phyloP scores from a whole-genome alignment of 2,329 filamentous ascomycete species.

The Paecilomyces fulvus region DNA sequence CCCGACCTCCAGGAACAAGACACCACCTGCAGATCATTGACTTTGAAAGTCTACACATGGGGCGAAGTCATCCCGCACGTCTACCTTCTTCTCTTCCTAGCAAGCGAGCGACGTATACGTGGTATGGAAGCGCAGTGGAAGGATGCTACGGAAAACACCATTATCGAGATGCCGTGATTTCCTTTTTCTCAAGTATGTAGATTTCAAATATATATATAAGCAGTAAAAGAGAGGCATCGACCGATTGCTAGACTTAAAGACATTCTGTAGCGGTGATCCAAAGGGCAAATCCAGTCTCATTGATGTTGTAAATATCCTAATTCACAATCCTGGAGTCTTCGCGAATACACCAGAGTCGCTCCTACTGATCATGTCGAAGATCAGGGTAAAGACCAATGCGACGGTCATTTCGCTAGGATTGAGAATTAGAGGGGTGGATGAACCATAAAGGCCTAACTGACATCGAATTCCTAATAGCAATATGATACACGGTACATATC shows the following conservation, averaged over 20 bases:
- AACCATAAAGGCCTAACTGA: neutral
- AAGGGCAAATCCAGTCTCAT: too few species aligned
- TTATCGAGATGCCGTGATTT: conserved; percentile 43
- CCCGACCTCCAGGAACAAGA: too few species aligned
- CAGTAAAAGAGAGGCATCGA: too few species aligned
- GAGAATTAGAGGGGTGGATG: neutral
- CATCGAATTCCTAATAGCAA: neutral
- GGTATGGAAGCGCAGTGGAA: conserved; percentile 56
- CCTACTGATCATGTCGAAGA: too few species aligned
- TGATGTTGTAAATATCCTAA: too few species aligned
- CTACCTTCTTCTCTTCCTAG: conserved; percentile 66
- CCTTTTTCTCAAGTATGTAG: neutral
- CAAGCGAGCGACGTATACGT: conserved; percentile 56
- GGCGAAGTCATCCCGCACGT: conserved; percentile 63
- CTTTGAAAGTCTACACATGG: conserved; percentile 67
- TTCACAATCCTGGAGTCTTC: too few species aligned
- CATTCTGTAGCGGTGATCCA: too few species aligned
- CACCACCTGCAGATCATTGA: conserved; percentile 18
- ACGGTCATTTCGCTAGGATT: too few species aligned
- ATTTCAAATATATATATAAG: conserved; percentile 1
- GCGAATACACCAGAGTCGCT: too few species aligned
- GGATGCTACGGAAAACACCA: conserved; percentile 50
- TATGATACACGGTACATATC: neutral
- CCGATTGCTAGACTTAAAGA: too few species aligned
- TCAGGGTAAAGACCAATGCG: too few species aligned